These are phyloP conservation scores for Aspergillus nidulans DNA, from an alignment of 495 filamentous ascomycete genomes.

Conservation along the genomic window DNA sequence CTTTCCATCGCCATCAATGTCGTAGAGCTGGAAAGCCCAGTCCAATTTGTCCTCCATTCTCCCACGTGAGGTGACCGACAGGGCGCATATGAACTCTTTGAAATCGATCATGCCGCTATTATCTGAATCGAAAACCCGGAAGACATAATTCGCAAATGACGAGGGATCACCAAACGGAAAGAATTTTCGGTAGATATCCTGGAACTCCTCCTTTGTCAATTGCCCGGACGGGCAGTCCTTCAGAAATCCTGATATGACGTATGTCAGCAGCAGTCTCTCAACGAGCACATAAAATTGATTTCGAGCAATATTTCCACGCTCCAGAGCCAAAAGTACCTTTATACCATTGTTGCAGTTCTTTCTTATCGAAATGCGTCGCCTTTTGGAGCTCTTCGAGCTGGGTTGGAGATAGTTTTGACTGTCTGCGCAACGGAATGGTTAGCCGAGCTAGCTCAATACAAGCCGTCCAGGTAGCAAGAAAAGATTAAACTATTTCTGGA, in stretches of 20 bases:
- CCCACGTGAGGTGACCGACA: constrained; percentile 93
- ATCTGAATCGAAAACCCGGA: constrained; percentile 97
- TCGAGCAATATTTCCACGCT: neutral
- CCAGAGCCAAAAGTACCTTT: constrained; percentile 64
- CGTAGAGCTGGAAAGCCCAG: constrained; percentile 99
- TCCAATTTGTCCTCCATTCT: constrained; percentile 99
- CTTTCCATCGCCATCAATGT: constrained; percentile 98
- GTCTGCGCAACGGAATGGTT: constrained; percentile 42
- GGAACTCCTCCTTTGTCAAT: constrained; percentile 96
- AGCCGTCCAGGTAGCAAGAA: neutral
- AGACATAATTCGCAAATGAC: constrained; percentile 96
- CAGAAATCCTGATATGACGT: constrained; percentile 67
- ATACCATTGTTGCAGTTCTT: constrained; percentile 99
- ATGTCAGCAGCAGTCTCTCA: neutral
- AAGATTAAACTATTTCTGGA: neutral
- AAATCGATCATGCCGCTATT: constrained; percentile 98
- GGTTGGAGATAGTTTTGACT: constrained; percentile 91
- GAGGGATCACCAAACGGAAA: constrained; percentile 98
- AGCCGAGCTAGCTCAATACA: neutral
- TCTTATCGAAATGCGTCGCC: constrained; percentile 98
- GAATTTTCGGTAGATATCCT: constrained; percentile 99
- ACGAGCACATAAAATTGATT: neutral
- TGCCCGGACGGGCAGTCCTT: constrained; percentile 97
- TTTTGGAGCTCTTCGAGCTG: constrained; percentile 93
- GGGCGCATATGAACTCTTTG: constrained; percentile 98